Evolutionary conservation across 1,284 basidiomycete genomes (phyloP).

Genomic region (Coriolopsis trogii): DNA sequence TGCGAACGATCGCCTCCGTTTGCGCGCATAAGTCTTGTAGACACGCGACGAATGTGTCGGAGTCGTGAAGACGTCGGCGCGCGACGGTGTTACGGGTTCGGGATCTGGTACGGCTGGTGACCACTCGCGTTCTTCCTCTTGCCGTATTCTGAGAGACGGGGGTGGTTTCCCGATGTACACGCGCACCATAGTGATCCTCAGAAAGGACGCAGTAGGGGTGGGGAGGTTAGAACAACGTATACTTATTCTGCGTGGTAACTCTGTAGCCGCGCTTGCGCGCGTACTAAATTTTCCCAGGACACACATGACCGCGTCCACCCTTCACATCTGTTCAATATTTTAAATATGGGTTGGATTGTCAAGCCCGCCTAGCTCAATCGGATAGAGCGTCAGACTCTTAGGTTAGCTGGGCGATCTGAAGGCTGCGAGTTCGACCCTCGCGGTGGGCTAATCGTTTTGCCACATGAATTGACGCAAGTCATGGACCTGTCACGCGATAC

Average conservation of each 20-base stretch:
- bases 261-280: not conserved
- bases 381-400: constrained; percentile 83
- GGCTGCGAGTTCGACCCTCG: constrained; percentile 92
- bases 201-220: not conserved
- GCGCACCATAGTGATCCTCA: not conserved
- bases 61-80: constrained; percentile 10
- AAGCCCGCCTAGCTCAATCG: constrained; percentile 83
- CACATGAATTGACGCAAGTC: not conserved
- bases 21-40: constrained; percentile 18
- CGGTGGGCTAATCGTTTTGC: constrained; percentile 66
- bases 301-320: not conserved
- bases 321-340: not conserved
- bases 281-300: not conserved
- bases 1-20: constrained; percentile 13
- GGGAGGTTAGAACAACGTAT: not conserved
- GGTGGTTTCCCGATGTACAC: constrained; percentile 10
- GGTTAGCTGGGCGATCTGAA: constrained; percentile 53
- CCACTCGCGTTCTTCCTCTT: constrained; percentile 4
- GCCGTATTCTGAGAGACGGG: constrained; percentile 2
- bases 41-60: constrained; percentile 8
- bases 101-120: constrained; percentile 18
- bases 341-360: not conserved
- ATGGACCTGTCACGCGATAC: no score
- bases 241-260: not conserved
- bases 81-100: constrained; percentile 4